phyloP scores from a whole-genome alignment of 495 filamentous ascomycete species.

The Hypoxylon cercidicola region DNA sequence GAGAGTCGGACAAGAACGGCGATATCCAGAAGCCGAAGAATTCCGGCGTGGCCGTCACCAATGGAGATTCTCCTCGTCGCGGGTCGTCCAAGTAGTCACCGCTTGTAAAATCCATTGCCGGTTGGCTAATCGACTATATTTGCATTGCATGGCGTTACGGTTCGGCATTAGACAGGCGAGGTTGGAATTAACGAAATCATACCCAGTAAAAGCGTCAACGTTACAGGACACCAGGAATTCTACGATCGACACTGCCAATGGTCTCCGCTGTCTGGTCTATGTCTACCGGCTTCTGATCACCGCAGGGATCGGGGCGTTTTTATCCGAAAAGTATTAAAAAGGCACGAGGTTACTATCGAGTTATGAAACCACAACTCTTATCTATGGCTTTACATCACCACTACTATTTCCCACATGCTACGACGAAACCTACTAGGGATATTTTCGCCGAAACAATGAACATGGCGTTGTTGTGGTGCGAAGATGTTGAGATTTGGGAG shows the following conservation, averaged over 20 bases:
- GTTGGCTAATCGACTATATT: constrained; percentile 30
- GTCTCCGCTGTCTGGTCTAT: constrained; percentile 39
- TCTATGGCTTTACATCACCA: constrained; percentile 8
- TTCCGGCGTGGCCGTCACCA: constrained; percentile 31
- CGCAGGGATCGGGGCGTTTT: constrained; percentile 11
- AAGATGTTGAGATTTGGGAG: neutral
- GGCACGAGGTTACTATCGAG: neutral
- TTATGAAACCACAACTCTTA: constrained; percentile 10
- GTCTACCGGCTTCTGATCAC: constrained; percentile 20
- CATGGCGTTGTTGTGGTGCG: neutral
- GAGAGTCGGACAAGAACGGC: constrained; percentile 41
- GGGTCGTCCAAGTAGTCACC: constrained; percentile 37
- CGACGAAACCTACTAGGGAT: neutral
- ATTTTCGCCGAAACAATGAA: neutral
- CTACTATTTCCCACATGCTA: neutral
- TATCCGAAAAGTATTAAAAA: constrained; percentile 8
- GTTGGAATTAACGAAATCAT: constrained; percentile 45
- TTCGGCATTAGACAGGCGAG: constrained; percentile 46
- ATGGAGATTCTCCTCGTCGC: constrained; percentile 37
- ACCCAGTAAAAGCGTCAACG: constrained; percentile 48
- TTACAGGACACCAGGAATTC: constrained; percentile 47
- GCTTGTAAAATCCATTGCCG: constrained; percentile 2
- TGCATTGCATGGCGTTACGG: constrained; percentile 48
- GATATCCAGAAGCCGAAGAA: constrained; percentile 39
- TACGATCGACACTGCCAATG: constrained; percentile 36